Evolutionary conservation across 2,329 filamentous ascomycete species (phyloP).

Genomic region (Trichoderma atroviride): DNA sequence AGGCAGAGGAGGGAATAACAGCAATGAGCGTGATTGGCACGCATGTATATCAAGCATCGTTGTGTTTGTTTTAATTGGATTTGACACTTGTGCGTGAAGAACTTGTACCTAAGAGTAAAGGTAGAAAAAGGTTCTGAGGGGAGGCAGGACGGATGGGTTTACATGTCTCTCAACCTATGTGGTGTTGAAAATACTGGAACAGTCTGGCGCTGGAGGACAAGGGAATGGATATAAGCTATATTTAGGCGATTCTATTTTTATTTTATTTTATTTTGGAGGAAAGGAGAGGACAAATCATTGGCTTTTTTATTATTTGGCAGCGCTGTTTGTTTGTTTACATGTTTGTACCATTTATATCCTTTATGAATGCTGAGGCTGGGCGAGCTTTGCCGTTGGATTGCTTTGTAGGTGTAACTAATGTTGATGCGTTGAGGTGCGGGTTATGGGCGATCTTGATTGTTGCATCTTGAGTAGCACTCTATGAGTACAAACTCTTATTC

Average conservation of each 20-base stretch:
- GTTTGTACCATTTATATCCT: background rate
- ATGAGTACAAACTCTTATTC: background rate
- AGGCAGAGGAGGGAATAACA: background rate
- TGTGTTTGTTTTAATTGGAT: constrained; percentile 4
- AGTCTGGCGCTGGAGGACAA: constrained; percentile 20
- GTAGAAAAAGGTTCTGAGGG: background rate
- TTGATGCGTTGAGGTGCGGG: background rate
- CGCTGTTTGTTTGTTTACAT: background rate
- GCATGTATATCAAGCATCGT: constrained; percentile 1
- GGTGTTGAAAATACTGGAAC: background rate
- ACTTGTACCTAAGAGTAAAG: constrained; percentile 5
- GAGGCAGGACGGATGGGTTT: background rate
- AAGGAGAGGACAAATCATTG: background rate
- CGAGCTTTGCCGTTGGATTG: background rate
- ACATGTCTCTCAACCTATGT: background rate
- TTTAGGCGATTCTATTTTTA: background rate
- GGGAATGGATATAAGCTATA: constrained; percentile 1
- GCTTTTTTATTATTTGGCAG: too few relatives aligned
- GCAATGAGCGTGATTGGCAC: background rate
- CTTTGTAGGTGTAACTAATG: background rate
- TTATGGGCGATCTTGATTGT: too few relatives aligned
- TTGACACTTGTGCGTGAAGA: background rate
- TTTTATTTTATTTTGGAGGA: background rate
- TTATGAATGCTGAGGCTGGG: background rate
- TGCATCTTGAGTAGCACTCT: background rate